Percentiles rank a stretch among this genome's conserved stretches.
Conservation (phyloP, 2,329 filamentous ascomycete species). For the Phaeoacremonium minimum region DNA sequence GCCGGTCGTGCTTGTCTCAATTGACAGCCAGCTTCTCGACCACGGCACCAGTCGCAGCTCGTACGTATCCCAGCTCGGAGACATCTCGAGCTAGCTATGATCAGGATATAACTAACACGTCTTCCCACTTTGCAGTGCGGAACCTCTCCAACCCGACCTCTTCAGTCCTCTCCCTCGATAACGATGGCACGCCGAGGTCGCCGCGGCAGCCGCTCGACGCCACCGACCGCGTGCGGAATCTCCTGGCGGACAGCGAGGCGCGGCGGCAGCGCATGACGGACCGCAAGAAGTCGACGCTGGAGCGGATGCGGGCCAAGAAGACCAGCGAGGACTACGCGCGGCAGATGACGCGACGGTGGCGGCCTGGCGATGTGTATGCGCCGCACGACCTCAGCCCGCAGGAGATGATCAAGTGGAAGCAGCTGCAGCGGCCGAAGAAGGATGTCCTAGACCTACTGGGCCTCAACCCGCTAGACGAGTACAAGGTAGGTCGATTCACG, state of each 20-base stretch:
- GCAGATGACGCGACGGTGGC: slow-evolving; percentile 69
- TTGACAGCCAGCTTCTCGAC: slow-evolving; percentile 7
- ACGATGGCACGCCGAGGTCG: neutral
- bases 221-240: neutral
- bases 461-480: slow-evolving; percentile 77
- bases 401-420: slow-evolving; percentile 81
- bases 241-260: slow-evolving; percentile 7
- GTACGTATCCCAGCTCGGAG: slow-evolving; percentile 3
- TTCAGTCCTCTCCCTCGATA: neutral
- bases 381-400: slow-evolving; percentile 77
- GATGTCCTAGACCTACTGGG: slow-evolving; percentile 80
- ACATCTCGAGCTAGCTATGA: no score
- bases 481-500: slow-evolving; percentile 62
- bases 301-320: slow-evolving; percentile 32
- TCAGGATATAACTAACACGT: no score
- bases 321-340: slow-evolving; percentile 49
- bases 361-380: slow-evolving; percentile 78
- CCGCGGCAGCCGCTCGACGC: neutral
- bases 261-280: slow-evolving; percentile 2
- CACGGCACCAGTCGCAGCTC: slow-evolving; percentile 5
- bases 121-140: neutral
- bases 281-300: slow-evolving; percentile 5
- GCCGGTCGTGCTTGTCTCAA: slow-evolving; percentile 9
- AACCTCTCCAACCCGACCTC: slow-evolving; percentile 1
- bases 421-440: slow-evolving; percentile 42